A percentile compares a stretch with the other conserved stretches of the same genome.
Evolutionary conservation across 169 alveolate genomes (phyloP).

Genomic region (Neospora caninum): DNA sequence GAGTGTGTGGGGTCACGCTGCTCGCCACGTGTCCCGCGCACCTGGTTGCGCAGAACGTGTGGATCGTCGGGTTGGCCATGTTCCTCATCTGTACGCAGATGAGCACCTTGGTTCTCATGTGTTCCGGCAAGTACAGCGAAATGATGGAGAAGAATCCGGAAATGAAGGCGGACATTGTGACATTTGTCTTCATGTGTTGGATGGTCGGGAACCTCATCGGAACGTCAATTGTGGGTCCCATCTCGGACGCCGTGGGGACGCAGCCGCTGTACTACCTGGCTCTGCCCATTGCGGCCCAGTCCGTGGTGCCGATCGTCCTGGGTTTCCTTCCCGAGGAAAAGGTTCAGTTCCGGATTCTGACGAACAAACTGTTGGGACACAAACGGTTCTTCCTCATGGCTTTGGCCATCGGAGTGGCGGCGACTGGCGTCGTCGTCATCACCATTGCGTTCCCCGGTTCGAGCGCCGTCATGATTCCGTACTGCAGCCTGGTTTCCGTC

Average conservation of each 20-base stretch:
- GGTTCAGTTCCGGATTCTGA: background rate
- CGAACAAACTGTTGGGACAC: background rate
- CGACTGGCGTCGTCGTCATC: slow-evolving; percentile 5
- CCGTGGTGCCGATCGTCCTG: slow-evolving; percentile 40
- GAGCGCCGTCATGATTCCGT: background rate
- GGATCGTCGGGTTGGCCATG: slow-evolving; percentile 47
- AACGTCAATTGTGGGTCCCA: slow-evolving; percentile 62
- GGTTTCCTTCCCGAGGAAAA: slow-evolving; percentile 60
- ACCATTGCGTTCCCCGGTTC: background rate
- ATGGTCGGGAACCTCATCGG: slow-evolving; percentile 65
- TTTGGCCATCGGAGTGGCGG: background rate
- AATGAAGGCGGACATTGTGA: slow-evolving; percentile 55
- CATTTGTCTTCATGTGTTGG: slow-evolving; percentile 53
- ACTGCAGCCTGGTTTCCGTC: slow-evolving; percentile 1
- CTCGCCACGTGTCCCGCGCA: slow-evolving; percentile 27
- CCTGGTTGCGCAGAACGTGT: slow-evolving; percentile 17
- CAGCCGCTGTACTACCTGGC: slow-evolving; percentile 42
- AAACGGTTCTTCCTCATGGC: slow-evolving; percentile 20
- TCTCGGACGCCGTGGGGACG: slow-evolving; percentile 61
- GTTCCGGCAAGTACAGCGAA: slow-evolving; percentile 64
- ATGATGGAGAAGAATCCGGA: slow-evolving; percentile 43
- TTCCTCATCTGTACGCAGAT: slow-evolving; percentile 57
- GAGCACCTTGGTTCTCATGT: slow-evolving; percentile 50
- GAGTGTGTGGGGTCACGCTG: background rate
- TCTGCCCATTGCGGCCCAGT: slow-evolving; percentile 62